Evolutionary conservation across 441 rosid species (phyloP).

Genomic region (Brassica hybrid): DNA sequence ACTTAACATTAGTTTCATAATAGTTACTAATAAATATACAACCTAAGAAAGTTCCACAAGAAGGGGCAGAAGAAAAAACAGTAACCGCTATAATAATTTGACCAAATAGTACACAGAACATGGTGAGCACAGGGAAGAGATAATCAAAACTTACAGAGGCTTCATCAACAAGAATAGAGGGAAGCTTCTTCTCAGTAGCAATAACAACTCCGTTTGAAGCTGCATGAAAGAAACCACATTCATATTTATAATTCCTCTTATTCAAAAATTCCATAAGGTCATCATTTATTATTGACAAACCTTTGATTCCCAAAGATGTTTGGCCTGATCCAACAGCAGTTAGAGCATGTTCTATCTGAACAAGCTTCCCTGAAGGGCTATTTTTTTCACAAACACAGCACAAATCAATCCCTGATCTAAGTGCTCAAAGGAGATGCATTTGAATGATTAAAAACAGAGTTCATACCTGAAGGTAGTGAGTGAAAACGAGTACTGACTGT

Average conservation of each 20-base stretch:
- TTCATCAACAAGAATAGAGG: slow-evolving; percentile 94
- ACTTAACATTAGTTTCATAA: not conserved
- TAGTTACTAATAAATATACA: not conserved
- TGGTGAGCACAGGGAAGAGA: too few species aligned
- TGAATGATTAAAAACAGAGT: not conserved
- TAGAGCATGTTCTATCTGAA: slow-evolving; percentile 97
- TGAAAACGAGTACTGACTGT: slow-evolving; percentile 48
- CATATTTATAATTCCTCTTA: not conserved
- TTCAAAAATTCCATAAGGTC: not conserved
- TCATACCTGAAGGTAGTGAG: slow-evolving; percentile 45
- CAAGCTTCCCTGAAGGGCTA: slow-evolving; percentile 99
- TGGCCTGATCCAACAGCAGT: slow-evolving; percentile 99
- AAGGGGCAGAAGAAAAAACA: too few species aligned
- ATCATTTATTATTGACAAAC: slow-evolving; percentile 42
- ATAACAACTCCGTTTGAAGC: slow-evolving; percentile 99
- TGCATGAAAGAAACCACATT: slow-evolving; percentile 34
- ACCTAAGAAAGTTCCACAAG: not conserved
- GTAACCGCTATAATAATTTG: too few species aligned
- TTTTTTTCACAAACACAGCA: not conserved
- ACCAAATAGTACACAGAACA: too few species aligned
- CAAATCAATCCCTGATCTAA: slow-evolving; percentile 3
- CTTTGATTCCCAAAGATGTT: slow-evolving; percentile 96
- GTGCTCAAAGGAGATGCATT: not conserved
- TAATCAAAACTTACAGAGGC: slow-evolving; percentile 79
- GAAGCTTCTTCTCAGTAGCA: slow-evolving; percentile 93